Conservation (phyloP, 208 protist species). For the Plasmodiophora brassicae region DNA sequence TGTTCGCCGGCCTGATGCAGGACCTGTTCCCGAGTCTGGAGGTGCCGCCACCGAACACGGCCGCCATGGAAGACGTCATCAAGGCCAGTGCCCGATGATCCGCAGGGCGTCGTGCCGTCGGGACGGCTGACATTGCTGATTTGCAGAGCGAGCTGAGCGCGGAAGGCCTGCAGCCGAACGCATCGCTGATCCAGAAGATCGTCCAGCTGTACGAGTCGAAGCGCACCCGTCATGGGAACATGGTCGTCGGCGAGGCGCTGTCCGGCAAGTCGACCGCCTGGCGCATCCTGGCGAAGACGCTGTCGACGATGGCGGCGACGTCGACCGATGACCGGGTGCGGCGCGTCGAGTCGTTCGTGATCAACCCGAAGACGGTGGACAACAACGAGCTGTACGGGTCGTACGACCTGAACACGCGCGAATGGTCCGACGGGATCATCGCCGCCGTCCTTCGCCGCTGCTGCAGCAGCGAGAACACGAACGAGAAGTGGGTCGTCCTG, state of each 20-base stretch:
- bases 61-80: constrained; percentile 73
- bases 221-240: constrained; percentile 90
- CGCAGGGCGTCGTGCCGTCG: too few relatives aligned
- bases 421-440: constrained; percentile 97
- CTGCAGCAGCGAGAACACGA: constrained; percentile 76
- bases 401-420: constrained; percentile 86
- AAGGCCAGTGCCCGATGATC: neutral
- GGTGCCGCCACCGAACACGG: constrained; percentile 67
- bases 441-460: constrained; percentile 83
- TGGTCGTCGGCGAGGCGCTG: constrained; percentile 89
- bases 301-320: constrained; percentile 66
- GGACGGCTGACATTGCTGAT: constrained; percentile 64
- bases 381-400: constrained; percentile 93
- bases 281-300: constrained; percentile 77
- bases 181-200: constrained; percentile 65
- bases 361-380: constrained; percentile 94
- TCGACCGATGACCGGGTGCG: neutral
- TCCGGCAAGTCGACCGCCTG: constrained; percentile 89
- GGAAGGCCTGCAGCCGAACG: constrained; percentile 55
- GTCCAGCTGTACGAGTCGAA: constrained; percentile 92
- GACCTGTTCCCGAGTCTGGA: constrained; percentile 91
- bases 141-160: constrained; percentile 61
- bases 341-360: constrained; percentile 50
- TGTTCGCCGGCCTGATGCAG: constrained; percentile 85
- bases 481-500: constrained; percentile 93